phyloP scores from a whole-genome alignment of 441 rosid genomes.

The Jatropha podagrica region DNA sequence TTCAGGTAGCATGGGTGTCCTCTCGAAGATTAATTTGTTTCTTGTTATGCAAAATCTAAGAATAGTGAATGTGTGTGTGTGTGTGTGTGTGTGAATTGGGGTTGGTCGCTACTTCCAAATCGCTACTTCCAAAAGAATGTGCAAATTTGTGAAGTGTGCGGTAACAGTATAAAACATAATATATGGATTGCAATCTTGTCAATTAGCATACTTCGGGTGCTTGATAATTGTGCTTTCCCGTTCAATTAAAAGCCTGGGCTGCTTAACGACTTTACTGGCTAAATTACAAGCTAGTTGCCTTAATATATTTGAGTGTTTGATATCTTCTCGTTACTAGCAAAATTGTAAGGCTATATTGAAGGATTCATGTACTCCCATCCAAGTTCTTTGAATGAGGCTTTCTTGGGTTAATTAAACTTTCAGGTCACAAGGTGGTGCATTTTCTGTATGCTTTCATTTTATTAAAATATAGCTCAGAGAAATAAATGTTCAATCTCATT shows the following conservation, averaged over 20 bases:
- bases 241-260: background rate
- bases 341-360: background rate
- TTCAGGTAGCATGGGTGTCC: slow-evolving; percentile 41
- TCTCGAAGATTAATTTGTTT: background rate
- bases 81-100: no score
- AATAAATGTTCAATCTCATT: background rate
- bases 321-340: background rate
- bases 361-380: background rate
- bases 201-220: background rate
- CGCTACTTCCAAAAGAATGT: background rate
- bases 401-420: background rate
- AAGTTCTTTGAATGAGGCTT: background rate
- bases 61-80: no score
- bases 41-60: background rate
- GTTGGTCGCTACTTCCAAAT: background rate
- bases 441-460: slow-evolving; percentile 1
- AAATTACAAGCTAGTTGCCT: background rate
- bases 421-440: background rate
- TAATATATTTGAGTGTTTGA: background rate
- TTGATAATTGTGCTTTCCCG: slow-evolving; percentile 1
- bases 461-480: background rate
- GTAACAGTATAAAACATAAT: background rate
- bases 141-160: background rate
- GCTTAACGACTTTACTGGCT: background rate
- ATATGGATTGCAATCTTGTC: background rate